Conservation (phyloP, 371 early-diverging fungal genomes). For the Umbelopsis sp. region DNA sequence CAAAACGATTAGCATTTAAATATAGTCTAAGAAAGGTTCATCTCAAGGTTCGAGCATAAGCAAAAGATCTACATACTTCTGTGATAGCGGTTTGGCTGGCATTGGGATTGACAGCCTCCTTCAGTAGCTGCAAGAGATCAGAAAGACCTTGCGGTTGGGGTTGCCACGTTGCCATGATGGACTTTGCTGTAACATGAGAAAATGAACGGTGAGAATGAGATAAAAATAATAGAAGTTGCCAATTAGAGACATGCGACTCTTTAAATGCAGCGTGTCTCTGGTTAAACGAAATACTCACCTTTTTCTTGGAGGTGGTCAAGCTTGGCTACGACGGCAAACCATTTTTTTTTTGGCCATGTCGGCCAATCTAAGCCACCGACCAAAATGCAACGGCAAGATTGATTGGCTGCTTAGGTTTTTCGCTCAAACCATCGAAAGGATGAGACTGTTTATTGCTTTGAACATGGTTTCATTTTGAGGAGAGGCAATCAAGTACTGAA, state of each 20-base stretch:
- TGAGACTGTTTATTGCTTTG: no score
- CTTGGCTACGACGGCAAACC: not conserved
- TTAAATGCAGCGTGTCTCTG: not conserved
- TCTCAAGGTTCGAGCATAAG: not conserved
- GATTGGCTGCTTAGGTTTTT: not conserved
- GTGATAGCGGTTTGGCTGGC: constrained; percentile 20
- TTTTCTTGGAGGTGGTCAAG: constrained; percentile 16
- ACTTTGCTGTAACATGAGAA: not conserved
- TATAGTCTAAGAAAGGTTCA: not conserved
- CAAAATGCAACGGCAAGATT: not conserved
- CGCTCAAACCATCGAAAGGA: no score
- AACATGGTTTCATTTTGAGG: no score
- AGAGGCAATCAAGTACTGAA: no score
- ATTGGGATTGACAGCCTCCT: constrained; percentile 51
- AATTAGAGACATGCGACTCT: not conserved
- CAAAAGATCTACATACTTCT: constrained; percentile 7
- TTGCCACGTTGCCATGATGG: constrained; percentile 51
- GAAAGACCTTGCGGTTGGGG: constrained; percentile 54
- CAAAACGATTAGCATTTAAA: constrained; percentile 32
- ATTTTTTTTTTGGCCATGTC: constrained; percentile 15
- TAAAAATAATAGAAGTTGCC: not conserved
- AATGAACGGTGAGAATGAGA: no score
- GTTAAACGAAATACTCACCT: not conserved
- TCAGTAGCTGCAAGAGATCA: constrained; percentile 50
- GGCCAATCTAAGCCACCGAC: constrained; percentile 9